A percentile compares a stretch with the other conserved stretches of the same genome.
phyloP scores from a whole-genome alignment of 345 rosid genomes.

The Luvunga scandens region DNA sequence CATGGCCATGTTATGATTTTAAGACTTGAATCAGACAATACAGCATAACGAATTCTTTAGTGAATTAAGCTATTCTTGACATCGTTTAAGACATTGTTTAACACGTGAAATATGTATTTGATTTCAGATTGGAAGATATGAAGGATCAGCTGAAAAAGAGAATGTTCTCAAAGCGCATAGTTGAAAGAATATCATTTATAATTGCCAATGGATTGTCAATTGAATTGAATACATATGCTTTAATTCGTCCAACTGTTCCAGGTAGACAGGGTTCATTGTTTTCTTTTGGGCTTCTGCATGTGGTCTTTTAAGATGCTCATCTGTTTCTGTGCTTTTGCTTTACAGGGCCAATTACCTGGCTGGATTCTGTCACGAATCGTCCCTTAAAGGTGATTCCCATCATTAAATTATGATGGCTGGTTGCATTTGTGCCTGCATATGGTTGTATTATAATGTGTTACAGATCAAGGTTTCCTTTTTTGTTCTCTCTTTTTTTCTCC shows the following conservation, averaged over 20 bases:
- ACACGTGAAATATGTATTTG: slow-evolving; percentile 13
- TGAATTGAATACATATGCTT: slow-evolving; percentile 77
- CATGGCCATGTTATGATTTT: neutral
- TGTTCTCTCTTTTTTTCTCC: no score
- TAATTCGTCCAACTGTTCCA: slow-evolving; percentile 76
- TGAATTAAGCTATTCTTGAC: neutral
- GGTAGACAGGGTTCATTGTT: slow-evolving; percentile 34
- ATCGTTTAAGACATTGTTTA: neutral
- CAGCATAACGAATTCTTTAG: neutral
- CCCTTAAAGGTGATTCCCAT: slow-evolving; percentile 66
- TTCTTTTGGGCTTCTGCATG: neutral
- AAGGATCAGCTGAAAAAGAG: slow-evolving; percentile 84
- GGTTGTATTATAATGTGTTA: neutral
- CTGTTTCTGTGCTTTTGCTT: slow-evolving; percentile 14
- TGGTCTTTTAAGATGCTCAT: slow-evolving; percentile 9
- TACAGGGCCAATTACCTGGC: slow-evolving; percentile 76
- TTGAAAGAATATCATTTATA: slow-evolving; percentile 55
- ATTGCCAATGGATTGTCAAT: slow-evolving; percentile 65
- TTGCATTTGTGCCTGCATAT: neutral
- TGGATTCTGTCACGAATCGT: slow-evolving; percentile 88
- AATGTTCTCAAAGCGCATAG: slow-evolving; percentile 75
- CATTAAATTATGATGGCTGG: slow-evolving; percentile 1
- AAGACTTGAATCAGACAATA: neutral
- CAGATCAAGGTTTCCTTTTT: neutral
- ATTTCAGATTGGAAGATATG: slow-evolving; percentile 81